A percentile compares a stretch with the other conserved stretches of the same genome.
Evolutionary conservation across 768 basidiomycete genomes (phyloP).

Genomic region (Leucosporidium scottii): DNA sequence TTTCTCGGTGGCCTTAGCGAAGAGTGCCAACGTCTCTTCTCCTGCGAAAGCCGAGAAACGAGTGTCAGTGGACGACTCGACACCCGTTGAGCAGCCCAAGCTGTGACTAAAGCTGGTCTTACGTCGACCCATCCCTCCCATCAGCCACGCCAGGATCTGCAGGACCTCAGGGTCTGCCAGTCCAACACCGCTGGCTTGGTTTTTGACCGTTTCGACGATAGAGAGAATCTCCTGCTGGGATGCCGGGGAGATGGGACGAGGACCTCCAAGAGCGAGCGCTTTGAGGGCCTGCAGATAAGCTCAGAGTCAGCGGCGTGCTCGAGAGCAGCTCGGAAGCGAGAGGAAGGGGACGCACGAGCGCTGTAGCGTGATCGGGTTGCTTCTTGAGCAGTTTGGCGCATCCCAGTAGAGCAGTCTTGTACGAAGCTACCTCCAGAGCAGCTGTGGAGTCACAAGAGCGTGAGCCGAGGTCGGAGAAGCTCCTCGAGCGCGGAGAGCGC

Average conservation of each 20-base stretch:
- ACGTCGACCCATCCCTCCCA: slow-evolving; percentile 8
- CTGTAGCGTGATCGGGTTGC: slow-evolving; percentile 4
- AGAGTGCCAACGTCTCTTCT: slow-evolving; percentile 10
- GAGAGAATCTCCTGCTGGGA: slow-evolving; percentile 8
- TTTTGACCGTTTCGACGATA: slow-evolving; percentile 10
- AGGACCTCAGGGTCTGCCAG: slow-evolving; percentile 22
- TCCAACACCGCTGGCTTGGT: neutral
- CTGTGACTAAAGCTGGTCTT: neutral
- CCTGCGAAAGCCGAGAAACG: neutral
- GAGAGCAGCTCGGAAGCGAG: neutral
- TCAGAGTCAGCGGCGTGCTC: neutral
- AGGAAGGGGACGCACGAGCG: slow-evolving; percentile 9
- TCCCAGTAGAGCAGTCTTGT: slow-evolving; percentile 18
- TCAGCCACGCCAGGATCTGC: slow-evolving; percentile 3
- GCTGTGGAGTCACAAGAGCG: slow-evolving; percentile 1
- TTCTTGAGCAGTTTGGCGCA: slow-evolving; percentile 22
- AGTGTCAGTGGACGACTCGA: neutral
- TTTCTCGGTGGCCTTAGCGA: slow-evolving; percentile 2
- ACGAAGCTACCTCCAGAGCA: slow-evolving; percentile 16
- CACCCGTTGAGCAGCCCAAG: too few relatives aligned
- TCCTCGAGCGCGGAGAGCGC: neutral
- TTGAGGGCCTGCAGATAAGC: slow-evolving; percentile 18
- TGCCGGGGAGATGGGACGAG: slow-evolving; percentile 4
- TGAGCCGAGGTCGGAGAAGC: neutral
- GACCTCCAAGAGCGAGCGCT: slow-evolving; percentile 8